Conservation (phyloP, 2,329 filamentous ascomycete species). For the Colletotrichum somersetense region DNA sequence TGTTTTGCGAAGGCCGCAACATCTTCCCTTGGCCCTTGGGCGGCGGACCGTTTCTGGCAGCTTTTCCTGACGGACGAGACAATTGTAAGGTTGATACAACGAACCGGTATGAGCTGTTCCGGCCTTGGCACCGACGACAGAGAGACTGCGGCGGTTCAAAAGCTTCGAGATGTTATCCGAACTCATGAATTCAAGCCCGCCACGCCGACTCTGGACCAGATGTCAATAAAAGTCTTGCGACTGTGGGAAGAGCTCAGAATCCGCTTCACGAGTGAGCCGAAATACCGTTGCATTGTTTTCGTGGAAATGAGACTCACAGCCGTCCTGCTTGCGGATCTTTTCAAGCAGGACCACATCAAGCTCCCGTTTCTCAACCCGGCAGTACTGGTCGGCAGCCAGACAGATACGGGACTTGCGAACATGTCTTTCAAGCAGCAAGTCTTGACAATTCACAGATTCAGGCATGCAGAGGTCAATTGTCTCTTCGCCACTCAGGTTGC, state of each 20-base stretch:
- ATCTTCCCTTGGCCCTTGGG: slow-evolving; percentile 83
- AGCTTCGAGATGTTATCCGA: slow-evolving; percentile 69
- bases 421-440: slow-evolving; percentile 82
- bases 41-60: slow-evolving; percentile 84
- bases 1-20: slow-evolving; percentile 70
- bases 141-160: slow-evolving; percentile 67
- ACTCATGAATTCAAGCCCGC: slow-evolving; percentile 60
- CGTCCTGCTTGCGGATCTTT: slow-evolving; percentile 76
- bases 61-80: slow-evolving; percentile 75
- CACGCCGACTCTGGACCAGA: slow-evolving; percentile 47
- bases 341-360: slow-evolving; percentile 66
- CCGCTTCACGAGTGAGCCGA: slow-evolving; percentile 70
- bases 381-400: slow-evolving; percentile 60
- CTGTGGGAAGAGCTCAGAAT: slow-evolving; percentile 72
- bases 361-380: slow-evolving; percentile 71
- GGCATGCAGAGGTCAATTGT: slow-evolving; percentile 70
- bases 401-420: slow-evolving; percentile 17
- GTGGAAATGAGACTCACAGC: slow-evolving; percentile 85
- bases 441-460: slow-evolving; percentile 75
- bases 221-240: slow-evolving; percentile 80
- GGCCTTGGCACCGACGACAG: slow-evolving; percentile 57
- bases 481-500: slow-evolving; percentile 76
- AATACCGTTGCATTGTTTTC: slow-evolving; percentile 86
- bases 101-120: slow-evolving; percentile 53
- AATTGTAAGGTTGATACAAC: slow-evolving; percentile 70